phyloP scores from a whole-genome alignment of 352 stramenopile species.

The Halophytophthora polymorphica region DNA sequence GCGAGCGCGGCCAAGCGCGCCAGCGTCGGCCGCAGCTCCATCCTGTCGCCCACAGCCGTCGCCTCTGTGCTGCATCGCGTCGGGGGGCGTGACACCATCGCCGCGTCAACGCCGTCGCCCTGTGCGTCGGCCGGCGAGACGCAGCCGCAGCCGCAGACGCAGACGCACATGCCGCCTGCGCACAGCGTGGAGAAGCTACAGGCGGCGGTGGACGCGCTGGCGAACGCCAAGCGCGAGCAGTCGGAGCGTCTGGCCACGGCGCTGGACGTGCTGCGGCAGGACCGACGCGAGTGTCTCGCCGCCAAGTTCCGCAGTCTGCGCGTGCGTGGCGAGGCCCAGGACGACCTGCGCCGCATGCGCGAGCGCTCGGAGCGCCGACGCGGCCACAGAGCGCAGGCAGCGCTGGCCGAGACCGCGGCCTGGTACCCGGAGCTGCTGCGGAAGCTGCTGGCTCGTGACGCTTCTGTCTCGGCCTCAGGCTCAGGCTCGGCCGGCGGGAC shows the following conservation, averaged over 20 bases:
- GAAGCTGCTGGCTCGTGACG: conserved; percentile 40
- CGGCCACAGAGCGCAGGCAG: conserved; percentile 26
- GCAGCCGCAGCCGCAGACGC: too few species aligned
- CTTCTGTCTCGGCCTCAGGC: neutral
- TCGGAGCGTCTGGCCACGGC: conserved; percentile 33
- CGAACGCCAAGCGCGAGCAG: conserved; percentile 38
- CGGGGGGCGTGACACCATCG: neutral
- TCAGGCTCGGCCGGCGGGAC: neutral
- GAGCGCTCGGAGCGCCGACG: conserved; percentile 39
- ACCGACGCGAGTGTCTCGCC: conserved; percentile 50
- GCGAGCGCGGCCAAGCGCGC: conserved; percentile 6
- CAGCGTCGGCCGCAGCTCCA: conserved; percentile 3
- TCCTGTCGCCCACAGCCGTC: conserved; percentile 5
- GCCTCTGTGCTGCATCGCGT: neutral
- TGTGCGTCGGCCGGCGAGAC: neutral
- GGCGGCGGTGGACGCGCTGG: conserved; percentile 38
- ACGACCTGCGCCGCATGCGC: conserved; percentile 56
- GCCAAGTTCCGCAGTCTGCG: conserved; percentile 49
- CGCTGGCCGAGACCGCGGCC: conserved; percentile 23
- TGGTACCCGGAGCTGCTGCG: conserved; percentile 62
- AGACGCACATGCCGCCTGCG: conserved; percentile 6
- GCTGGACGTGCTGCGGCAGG: conserved; percentile 42
- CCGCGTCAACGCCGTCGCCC: neutral
- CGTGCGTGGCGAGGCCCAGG: conserved; percentile 28
- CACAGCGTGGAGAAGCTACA: conserved; percentile 65